A percentile compares a stretch with the other conserved stretches of the same genome.
phyloP scores from a whole-genome alignment of 495 filamentous ascomycete species.

The Podospora bellae-mahoneyi region DNA sequence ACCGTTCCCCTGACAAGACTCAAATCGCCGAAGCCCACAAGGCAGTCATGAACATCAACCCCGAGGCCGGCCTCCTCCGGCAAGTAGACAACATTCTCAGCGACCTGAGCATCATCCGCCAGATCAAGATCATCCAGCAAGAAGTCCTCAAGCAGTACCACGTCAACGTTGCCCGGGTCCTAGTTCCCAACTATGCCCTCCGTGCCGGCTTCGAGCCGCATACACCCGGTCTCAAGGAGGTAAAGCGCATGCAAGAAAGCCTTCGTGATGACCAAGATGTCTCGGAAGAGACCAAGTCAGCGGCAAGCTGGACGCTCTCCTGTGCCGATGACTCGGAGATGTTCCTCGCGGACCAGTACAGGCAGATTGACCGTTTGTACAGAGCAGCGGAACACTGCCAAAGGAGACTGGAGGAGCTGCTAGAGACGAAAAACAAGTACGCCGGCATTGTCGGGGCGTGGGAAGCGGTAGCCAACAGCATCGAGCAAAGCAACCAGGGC shows the following conservation, averaged over 20 bases:
- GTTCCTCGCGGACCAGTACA: slow-evolving; percentile 17
- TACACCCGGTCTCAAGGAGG: slow-evolving; percentile 15
- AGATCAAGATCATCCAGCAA: slow-evolving; percentile 18
- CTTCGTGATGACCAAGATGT: slow-evolving; percentile 7
- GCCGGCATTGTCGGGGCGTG: slow-evolving; percentile 18
- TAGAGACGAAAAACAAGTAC: slow-evolving; percentile 19
- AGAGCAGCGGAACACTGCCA: slow-evolving; percentile 18
- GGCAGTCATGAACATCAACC: slow-evolving; percentile 17
- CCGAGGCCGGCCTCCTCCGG: slow-evolving; percentile 12
- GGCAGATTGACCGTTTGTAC: slow-evolving; percentile 17
- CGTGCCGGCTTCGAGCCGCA: slow-evolving; percentile 1
- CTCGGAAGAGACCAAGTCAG: slow-evolving; percentile 9
- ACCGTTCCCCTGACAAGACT: slow-evolving; percentile 18
- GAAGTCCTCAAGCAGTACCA: slow-evolving; percentile 21
- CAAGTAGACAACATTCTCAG: slow-evolving; percentile 16
- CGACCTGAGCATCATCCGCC: slow-evolving; percentile 15
- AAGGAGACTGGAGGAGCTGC: slow-evolving; percentile 13
- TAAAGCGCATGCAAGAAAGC: slow-evolving; percentile 13
- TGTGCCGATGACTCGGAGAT: slow-evolving; percentile 18
- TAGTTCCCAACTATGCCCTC: slow-evolving; percentile 14
- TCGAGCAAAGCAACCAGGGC: slow-evolving; percentile 19
- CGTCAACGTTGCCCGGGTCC: slow-evolving; percentile 13
- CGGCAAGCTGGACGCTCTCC: slow-evolving; percentile 16
- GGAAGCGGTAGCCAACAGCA: slow-evolving; percentile 20
- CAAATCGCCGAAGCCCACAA: slow-evolving; percentile 20